phyloP scores from a whole-genome alignment of 768 basidiomycete genomes.

The Heimioporus sp. region DNA sequence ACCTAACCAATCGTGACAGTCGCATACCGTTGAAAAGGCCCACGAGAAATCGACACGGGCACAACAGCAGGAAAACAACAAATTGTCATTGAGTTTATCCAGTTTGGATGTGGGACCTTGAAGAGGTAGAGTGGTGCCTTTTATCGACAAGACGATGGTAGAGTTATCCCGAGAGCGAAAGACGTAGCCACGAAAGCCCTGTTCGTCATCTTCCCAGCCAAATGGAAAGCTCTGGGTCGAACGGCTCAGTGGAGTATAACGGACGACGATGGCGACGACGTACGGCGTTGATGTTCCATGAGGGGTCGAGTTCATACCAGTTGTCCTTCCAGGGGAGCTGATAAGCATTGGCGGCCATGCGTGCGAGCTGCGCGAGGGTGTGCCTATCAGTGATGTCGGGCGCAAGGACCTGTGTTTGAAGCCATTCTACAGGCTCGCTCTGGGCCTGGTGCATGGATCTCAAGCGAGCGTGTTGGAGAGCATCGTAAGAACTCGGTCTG shows the following conservation, averaged over 20 bases:
- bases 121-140: conserved; percentile 69
- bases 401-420: conserved; percentile 56
- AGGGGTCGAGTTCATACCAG: conserved; percentile 79
- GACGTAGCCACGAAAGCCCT: conserved; percentile 90
- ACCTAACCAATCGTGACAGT: conserved; percentile 60
- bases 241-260: conserved; percentile 6
- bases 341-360: conserved; percentile 92
- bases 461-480: conserved; percentile 50
- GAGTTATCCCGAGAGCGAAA: conserved; percentile 77
- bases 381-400: conserved; percentile 80
- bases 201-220: conserved; percentile 63
- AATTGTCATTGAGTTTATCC: conserved; percentile 92
- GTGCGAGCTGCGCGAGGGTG: conserved; percentile 77
- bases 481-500: conserved; percentile 52
- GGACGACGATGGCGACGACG: conserved; percentile 12
- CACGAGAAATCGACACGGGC: conserved; percentile 87
- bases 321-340: conserved; percentile 62
- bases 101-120: conserved; percentile 83
- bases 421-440: conserved; percentile 64
- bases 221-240: conserved; percentile 67
- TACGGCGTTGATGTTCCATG: conserved; percentile 62
- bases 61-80: conserved; percentile 92
- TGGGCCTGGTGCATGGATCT: conserved; percentile 48
- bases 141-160: conserved; percentile 85
- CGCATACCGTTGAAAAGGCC: conserved; percentile 82